Percentiles rank a stretch among this genome's conserved stretches.
phyloP scores from a whole-genome alignment of 2,329 filamentous ascomycete genomes.

The Aspergillus candidus region DNA sequence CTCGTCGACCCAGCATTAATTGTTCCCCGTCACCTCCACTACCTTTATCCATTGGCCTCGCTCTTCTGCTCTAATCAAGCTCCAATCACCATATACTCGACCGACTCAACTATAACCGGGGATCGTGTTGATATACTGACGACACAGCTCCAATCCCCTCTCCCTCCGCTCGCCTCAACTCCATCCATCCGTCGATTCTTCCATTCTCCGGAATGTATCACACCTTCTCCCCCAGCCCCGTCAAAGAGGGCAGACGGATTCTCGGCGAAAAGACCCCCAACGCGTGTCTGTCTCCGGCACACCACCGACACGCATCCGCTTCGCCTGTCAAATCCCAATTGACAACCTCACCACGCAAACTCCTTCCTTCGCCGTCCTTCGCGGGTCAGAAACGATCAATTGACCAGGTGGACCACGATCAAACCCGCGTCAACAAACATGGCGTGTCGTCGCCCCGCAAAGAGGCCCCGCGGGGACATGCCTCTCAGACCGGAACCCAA shows the following conservation, averaged over 20 bases:
- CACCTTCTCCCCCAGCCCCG: slow-evolving; percentile 24
- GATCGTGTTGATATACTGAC: too few relatives aligned
- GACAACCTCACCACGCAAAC: slow-evolving; percentile 23
- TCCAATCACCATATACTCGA: too few relatives aligned
- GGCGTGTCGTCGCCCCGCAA: too few relatives aligned
- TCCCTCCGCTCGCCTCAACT: not conserved
- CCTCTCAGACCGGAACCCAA: slow-evolving; percentile 7
- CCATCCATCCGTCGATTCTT: slow-evolving; percentile 3
- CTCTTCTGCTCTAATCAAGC: too few relatives aligned
- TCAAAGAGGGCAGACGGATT: slow-evolving; percentile 34
- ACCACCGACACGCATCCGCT: slow-evolving; percentile 12
- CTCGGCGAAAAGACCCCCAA: slow-evolving; percentile 39
- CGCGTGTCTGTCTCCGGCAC: slow-evolving; percentile 33
- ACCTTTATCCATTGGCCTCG: too few relatives aligned
- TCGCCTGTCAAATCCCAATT: slow-evolving; percentile 26
- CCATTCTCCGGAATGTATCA: slow-evolving; percentile 5
- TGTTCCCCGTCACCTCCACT: too few relatives aligned
- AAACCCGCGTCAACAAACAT: slow-evolving; percentile 1
- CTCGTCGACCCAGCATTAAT: too few relatives aligned
- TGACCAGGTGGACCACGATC: slow-evolving; percentile 32
- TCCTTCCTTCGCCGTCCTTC: slow-evolving; percentile 28
- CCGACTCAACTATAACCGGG: too few relatives aligned
- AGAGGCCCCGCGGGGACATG: too few relatives aligned
- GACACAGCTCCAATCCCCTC: not conserved
- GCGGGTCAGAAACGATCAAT: slow-evolving; percentile 38